A percentile compares a stretch with the other conserved stretches of the same genome.
These are phyloP conservation scores for Panus rudis DNA, from an alignment of 768 basidiomycete genomes.

Conservation along the genomic window DNA sequence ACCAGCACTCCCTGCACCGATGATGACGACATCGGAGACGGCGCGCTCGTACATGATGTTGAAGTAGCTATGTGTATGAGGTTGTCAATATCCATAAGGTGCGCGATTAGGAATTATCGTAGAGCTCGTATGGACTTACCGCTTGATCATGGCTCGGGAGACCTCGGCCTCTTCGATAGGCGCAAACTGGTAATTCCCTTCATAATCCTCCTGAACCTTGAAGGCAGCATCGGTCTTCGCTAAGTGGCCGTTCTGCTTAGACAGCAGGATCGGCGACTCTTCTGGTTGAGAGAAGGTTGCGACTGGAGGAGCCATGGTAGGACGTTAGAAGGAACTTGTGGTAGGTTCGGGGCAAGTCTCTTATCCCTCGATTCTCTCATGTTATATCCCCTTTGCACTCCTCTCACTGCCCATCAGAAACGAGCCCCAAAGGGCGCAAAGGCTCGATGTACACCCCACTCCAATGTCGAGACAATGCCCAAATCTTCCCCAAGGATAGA, in stretches of 20 bases:
- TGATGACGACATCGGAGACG: constrained; percentile 72
- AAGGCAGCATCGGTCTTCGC: constrained; percentile 20
- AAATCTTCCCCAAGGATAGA: too few relatives aligned
- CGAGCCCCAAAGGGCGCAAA: too few relatives aligned
- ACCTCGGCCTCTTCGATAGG: constrained; percentile 74
- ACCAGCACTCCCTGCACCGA: constrained; percentile 63
- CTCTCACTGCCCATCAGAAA: too few relatives aligned
- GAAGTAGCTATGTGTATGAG: constrained; percentile 59
- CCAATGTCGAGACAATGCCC: too few relatives aligned
- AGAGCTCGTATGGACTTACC: constrained; percentile 28
- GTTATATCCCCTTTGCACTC: too few relatives aligned
- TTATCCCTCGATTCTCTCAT: too few relatives aligned
- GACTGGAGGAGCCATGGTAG: constrained; percentile 34
- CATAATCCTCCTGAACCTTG: constrained; percentile 46
- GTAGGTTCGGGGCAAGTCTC: too few relatives aligned
- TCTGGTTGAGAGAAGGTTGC: constrained; percentile 23
- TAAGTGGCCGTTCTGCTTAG: constrained; percentile 18
- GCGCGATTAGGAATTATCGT: too few relatives aligned
- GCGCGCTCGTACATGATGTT: constrained; percentile 65
- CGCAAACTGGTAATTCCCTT: constrained; percentile 61
- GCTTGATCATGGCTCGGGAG: constrained; percentile 68
- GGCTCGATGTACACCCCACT: too few relatives aligned
- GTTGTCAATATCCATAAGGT: too few relatives aligned
- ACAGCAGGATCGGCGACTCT: constrained; percentile 12
- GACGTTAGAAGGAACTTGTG: too few relatives aligned